Evolutionary conservation across 106 monocot genomes (phyloP).

Genomic region (Cymbidium sinense): DNA sequence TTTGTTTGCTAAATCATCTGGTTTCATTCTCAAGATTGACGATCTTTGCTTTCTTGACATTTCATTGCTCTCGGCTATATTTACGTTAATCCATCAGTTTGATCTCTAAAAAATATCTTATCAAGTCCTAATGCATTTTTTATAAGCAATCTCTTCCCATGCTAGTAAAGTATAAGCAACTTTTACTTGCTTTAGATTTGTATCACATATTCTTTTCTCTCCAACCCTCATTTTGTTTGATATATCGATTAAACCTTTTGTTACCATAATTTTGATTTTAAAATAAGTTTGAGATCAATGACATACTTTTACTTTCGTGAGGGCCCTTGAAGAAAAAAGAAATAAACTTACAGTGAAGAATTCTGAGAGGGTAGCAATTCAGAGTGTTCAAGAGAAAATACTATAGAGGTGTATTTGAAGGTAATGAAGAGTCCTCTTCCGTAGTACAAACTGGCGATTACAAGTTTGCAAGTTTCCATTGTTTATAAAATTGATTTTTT

Average conservation of each 20-base stretch:
- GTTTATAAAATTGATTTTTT: neutral
- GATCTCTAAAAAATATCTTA: neutral
- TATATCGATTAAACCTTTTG: neutral
- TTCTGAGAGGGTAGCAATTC: constrained; percentile 36
- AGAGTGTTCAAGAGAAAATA: constrained; percentile 43
- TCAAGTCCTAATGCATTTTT: neutral
- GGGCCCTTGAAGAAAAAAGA: constrained; percentile 66
- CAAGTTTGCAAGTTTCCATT: neutral
- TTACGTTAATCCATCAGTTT: neutral
- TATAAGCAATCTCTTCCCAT: neutral
- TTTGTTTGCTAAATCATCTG: neutral
- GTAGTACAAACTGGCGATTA: neutral
- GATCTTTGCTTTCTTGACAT: no score
- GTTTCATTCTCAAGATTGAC: neutral
- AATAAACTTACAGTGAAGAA: constrained; percentile 28
- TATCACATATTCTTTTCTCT: neutral
- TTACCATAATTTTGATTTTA: neutral
- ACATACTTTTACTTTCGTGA: constrained; percentile 18
- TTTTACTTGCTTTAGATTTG: neutral
- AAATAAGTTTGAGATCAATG: neutral
- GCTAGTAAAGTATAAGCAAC: neutral
- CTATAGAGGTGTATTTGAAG: constrained; percentile 46
- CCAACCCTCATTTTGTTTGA: no score
- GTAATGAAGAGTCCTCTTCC: constrained; percentile 16
- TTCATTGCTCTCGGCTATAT: neutral